These are phyloP conservation scores for Metschnikowia sp. DNA, from an alignment of 805 yeast genomes.

Conservation along the genomic window DNA sequence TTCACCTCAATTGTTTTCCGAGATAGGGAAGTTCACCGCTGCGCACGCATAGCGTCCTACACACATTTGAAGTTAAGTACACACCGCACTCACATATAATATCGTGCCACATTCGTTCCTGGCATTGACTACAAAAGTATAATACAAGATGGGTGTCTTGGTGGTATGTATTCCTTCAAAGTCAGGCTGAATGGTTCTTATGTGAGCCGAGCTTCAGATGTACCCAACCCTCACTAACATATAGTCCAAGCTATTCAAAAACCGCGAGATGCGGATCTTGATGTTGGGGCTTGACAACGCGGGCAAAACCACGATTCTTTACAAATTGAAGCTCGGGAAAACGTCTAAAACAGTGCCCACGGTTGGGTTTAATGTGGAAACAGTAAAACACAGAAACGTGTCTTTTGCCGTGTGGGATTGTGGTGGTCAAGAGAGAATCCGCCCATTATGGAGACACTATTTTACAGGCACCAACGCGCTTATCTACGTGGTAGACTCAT, in stretches of 20 bases:
- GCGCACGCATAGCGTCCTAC: too few species aligned
- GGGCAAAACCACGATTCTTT: slow-evolving; percentile 85
- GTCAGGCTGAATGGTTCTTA: too few species aligned
- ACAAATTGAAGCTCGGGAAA: slow-evolving; percentile 75
- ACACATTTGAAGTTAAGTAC: too few species aligned
- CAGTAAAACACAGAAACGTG: slow-evolving; percentile 76
- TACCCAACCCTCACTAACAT: slow-evolving; percentile 11
- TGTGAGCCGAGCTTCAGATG: neutral
- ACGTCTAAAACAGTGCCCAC: slow-evolving; percentile 75
- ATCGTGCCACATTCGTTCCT: neutral
- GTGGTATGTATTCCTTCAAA: slow-evolving; percentile 15
- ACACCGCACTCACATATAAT: too few species aligned
- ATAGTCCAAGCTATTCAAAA: slow-evolving; percentile 48
- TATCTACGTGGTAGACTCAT: slow-evolving; percentile 84
- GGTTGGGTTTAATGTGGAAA: slow-evolving; percentile 90
- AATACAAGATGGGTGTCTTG: slow-evolving; percentile 18
- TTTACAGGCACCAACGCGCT: slow-evolving; percentile 90
- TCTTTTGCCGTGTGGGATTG: slow-evolving; percentile 92
- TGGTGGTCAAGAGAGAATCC: slow-evolving; percentile 90
- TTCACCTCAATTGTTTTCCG: too few species aligned
- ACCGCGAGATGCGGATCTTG: slow-evolving; percentile 93
- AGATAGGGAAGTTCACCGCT: too few species aligned
- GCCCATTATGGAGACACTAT: slow-evolving; percentile 95
- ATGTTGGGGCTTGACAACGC: slow-evolving; percentile 94
- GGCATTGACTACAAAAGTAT: neutral